These are phyloP conservation scores for Suhomyces atakaporum DNA, from an alignment of 1,139 yeast species.

Conservation along the genomic window DNA sequence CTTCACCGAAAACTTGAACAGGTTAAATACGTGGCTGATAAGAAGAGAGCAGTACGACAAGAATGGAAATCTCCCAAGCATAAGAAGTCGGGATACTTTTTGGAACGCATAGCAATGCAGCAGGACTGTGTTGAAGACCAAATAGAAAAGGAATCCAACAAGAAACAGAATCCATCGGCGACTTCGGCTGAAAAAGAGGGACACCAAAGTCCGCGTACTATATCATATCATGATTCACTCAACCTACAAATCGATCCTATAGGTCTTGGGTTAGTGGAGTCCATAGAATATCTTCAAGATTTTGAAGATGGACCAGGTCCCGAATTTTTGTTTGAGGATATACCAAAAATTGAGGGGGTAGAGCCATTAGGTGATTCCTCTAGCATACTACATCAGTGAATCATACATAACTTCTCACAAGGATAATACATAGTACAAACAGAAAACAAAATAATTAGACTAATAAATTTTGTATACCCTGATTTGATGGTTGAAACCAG, in stretches of 20 bases:
- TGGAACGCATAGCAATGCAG: conserved; percentile 43
- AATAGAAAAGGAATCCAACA: background rate
- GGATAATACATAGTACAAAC: no score
- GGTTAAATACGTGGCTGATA: conserved; percentile 26
- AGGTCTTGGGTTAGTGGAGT: background rate
- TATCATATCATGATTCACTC: background rate
- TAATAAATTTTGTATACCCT: no score
- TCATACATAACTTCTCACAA: no score
- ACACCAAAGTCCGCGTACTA: background rate
- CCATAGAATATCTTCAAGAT: background rate
- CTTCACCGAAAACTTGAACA: conserved; percentile 26
- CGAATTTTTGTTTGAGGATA: background rate
- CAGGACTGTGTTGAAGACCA: conserved; percentile 40
- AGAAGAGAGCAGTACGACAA: conserved; percentile 3
- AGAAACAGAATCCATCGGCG: background rate
- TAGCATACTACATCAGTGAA: no score
- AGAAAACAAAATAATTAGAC: no score
- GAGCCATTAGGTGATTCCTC: background rate
- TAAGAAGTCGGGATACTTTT: conserved; percentile 22
- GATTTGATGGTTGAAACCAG: no score
- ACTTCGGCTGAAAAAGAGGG: background rate
- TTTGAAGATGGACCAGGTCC: background rate
- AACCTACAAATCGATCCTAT: background rate
- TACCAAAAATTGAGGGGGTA: background rate
- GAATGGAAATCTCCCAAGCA: conserved; percentile 5